Percentiles rank a stretch among this genome's conserved stretches.
Evolutionary conservation across 2,329 filamentous ascomycete genomes (phyloP).

Genomic region (Xylariaceae sp.): DNA sequence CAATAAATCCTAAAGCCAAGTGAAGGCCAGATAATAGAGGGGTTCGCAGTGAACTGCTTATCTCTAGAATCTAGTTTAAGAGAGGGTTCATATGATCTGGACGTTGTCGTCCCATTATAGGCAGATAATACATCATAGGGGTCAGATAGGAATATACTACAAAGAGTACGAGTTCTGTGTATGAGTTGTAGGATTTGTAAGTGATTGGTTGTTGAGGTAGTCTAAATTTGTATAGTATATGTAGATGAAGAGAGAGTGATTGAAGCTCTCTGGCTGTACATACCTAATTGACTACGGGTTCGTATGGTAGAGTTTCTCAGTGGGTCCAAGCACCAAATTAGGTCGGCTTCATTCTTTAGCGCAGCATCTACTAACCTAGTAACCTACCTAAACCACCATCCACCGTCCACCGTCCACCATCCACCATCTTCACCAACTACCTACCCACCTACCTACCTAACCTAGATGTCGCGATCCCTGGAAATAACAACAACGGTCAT

Average conservation of each 20-base stretch:
- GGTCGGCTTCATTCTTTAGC: background rate
- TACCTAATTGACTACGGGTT: no score
- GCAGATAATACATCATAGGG: no score
- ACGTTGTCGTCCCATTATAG: background rate
- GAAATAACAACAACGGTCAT: slow-evolving; percentile 46
- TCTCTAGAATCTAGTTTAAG: background rate
- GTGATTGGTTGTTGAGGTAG: no score
- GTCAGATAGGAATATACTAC: no score
- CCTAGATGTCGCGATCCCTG: slow-evolving; percentile 1
- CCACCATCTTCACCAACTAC: background rate
- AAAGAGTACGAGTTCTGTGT: background rate
- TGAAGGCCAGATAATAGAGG: background rate
- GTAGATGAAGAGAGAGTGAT: no score
- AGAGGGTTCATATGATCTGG: background rate
- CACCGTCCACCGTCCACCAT: background rate
- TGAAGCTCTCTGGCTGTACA: no score
- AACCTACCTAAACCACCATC: no score
- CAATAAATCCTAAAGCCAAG: background rate
- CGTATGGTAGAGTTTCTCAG: no score
- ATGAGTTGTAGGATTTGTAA: no score
- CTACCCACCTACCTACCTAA: background rate
- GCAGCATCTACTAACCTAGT: no score
- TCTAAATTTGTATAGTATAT: no score
- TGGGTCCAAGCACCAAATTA: slow-evolving; percentile 11
- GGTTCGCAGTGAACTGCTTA: background rate